Conservation (phyloP, 441 rosid genomes). For the Mallotus repandus region DNA sequence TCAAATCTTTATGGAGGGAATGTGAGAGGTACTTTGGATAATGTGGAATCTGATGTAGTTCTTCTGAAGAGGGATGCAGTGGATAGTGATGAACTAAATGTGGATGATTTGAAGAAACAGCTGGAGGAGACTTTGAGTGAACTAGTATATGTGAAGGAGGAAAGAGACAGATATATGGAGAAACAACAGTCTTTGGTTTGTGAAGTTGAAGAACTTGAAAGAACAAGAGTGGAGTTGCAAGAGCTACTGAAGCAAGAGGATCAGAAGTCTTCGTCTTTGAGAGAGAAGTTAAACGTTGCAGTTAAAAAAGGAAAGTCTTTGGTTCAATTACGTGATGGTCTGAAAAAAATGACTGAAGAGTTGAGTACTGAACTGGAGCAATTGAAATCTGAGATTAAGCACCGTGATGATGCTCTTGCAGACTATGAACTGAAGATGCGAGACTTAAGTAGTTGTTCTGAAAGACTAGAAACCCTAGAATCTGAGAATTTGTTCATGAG, state of each 20-base stretch:
- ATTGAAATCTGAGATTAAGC: constrained; percentile 67
- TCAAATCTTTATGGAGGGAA: constrained; percentile 30
- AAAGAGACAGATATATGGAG: constrained; percentile 64
- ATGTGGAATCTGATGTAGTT: constrained; percentile 36
- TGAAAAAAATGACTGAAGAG: constrained; percentile 82
- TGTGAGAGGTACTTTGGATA: constrained; percentile 17
- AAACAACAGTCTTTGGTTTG: constrained; percentile 57
- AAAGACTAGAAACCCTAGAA: constrained; percentile 59
- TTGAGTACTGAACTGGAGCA: constrained; percentile 59
- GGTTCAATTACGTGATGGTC: constrained; percentile 88
- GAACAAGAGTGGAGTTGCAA: constrained; percentile 61
- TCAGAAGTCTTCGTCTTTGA: constrained; percentile 75
- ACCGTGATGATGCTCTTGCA: constrained; percentile 49
- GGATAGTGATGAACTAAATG: constrained; percentile 41
- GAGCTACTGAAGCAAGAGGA: constrained; percentile 77
- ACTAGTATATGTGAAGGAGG: constrained; percentile 60
- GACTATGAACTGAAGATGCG: constrained; percentile 61
- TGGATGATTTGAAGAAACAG: constrained; percentile 58
- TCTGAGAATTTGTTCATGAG: constrained; percentile 64
- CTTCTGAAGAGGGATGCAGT: constrained; percentile 43
- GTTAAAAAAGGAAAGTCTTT: constrained; percentile 97
- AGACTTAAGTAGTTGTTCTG: constrained; percentile 54
- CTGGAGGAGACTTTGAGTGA: constrained; percentile 66
- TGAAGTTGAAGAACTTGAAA: constrained; percentile 64
- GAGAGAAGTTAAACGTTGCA: constrained; percentile 94